phyloP scores from a whole-genome alignment of 2,329 filamentous ascomycete species.

The Ophiostoma sp. region DNA sequence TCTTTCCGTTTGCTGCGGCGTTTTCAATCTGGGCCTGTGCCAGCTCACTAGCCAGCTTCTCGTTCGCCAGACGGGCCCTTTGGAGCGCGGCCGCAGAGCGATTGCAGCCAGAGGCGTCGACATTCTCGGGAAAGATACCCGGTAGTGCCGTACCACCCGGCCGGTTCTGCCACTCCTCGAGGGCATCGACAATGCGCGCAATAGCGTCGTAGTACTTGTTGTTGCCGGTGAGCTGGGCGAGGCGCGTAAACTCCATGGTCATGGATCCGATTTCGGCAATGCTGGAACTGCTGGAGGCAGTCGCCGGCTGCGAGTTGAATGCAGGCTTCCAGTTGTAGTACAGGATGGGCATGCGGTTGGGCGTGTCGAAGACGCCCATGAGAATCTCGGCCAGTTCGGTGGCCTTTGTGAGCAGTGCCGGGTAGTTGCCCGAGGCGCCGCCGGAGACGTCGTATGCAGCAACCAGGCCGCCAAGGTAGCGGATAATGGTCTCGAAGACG shows the following conservation, averaged over 20 bases:
- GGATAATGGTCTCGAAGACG: slow-evolving; percentile 88
- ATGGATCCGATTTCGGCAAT: slow-evolving; percentile 73
- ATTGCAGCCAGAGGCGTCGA: slow-evolving; percentile 79
- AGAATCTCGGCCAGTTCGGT: slow-evolving; percentile 73
- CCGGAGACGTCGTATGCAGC: slow-evolving; percentile 82
- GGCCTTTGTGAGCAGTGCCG: slow-evolving; percentile 69
- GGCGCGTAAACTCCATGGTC: slow-evolving; percentile 80
- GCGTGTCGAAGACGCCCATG: slow-evolving; percentile 81
- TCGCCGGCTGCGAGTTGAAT: slow-evolving; percentile 57
- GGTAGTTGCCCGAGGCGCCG: slow-evolving; percentile 50
- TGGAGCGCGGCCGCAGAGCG: slow-evolving; percentile 40
- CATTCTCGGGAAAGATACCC: slow-evolving; percentile 71
- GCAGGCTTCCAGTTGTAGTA: slow-evolving; percentile 73
- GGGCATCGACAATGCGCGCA: slow-evolving; percentile 74
- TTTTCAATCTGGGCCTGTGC: slow-evolving; percentile 36
- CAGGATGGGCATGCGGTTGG: slow-evolving; percentile 83
- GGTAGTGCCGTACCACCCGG: slow-evolving; percentile 57
- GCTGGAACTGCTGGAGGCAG: slow-evolving; percentile 52
- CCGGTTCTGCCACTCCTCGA: slow-evolving; percentile 67
- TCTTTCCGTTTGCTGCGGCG: slow-evolving; percentile 25
- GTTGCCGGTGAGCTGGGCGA: slow-evolving; percentile 78
- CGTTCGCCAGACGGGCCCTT: slow-evolving; percentile 24
- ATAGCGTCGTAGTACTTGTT: slow-evolving; percentile 86
- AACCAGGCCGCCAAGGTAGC: slow-evolving; percentile 81
- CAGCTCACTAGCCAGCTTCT: slow-evolving; percentile 32